A percentile compares a stretch with the other conserved stretches of the same genome.
These are phyloP conservation scores for Beta lomatogona DNA, from an alignment of 179 eudicot species.

Conservation along the genomic window DNA sequence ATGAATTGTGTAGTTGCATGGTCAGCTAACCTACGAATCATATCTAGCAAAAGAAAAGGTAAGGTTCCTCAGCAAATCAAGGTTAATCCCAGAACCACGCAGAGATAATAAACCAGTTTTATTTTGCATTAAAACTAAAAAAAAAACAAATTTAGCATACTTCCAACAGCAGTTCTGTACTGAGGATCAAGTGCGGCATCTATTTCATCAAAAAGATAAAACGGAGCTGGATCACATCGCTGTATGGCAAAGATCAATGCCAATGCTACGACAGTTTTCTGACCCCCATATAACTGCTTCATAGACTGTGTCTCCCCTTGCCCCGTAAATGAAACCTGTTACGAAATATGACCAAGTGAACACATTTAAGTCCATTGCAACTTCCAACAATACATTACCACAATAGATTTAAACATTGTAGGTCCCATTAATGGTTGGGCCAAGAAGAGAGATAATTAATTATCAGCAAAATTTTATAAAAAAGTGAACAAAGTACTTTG, in stretches of 20 bases:
- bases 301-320: conserved; percentile 98
- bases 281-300: conserved; percentile 99
- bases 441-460: too few species aligned
- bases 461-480: too few species aligned
- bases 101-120: background rate
- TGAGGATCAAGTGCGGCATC: conserved; percentile 99
- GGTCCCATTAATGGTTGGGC: too few species aligned
- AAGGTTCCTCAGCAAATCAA: conserved; percentile 31
- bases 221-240: conserved; percentile 98
- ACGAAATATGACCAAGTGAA: background rate
- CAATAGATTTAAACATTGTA: too few species aligned
- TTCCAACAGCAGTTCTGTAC: conserved; percentile 97
- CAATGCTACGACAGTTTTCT: conserved; percentile 96
- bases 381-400: too few species aligned
- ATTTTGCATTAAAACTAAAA: background rate
- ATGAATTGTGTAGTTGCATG: conserved; percentile 80
- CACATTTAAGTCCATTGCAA: too few species aligned
- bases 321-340: conserved; percentile 94
- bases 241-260: conserved; percentile 92
- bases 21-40: conserved; percentile 95
- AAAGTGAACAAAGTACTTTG: too few species aligned
- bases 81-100: background rate
- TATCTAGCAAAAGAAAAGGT: conserved; percentile 54
- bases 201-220: conserved; percentile 97
- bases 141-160: conserved; percentile 61